Base-by-base conservation (phyloP, 2,329 filamentous ascomycete genomes). In the Delphinella strobiligena region DNA sequence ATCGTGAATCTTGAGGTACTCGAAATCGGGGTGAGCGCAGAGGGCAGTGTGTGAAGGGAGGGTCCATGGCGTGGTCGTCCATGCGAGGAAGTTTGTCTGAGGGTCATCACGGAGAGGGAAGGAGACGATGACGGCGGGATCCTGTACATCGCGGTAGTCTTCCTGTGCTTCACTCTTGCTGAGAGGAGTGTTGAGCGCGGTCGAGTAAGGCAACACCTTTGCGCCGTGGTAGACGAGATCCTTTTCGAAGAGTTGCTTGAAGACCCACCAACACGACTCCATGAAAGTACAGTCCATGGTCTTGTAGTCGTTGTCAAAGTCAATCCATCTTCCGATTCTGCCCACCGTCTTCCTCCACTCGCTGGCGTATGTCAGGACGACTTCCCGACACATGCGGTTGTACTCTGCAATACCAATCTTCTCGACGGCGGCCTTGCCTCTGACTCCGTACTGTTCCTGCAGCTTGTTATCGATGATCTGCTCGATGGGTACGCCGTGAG, bases 271-370 rank as follows among this genome's bases (percentile, higher is more conserved):
- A 48, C 84, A 78, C 0, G 82, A 82, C 66, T 95, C 89, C 89
- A 95, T 96, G 64, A 93, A 96, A 15, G 69, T 79, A n/a, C 80
- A 72, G 59, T 96, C 82, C 86, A 95, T 94, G 27, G 86, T 94
- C 80, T 94, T 94, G 69, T 93, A 95, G 60, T 95, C 86, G 52
- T 93, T 91, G 62, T 96, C 89, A 52, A 96, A 95, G 62, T 95
- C 89, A 53, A 95, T 91, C 89, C 89, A 96, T 42, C 89, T 80
- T 41, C 89, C 89, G 31, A 96, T 65, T 45, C 89, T 72, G 55
- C 93, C 86, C 52, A 95, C 82, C 18, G 86, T 93, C 47, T 78
- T 67, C 53, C 86, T 76, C 89, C 89, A 96, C 60, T 95, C 89
- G 12, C 71, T 62, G 9, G 86, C 78, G 58, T 82, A 95, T 53